Base-by-base conservation (phyloP, 345 rosid genomes). In the Ceriops zippeliana region DNA sequence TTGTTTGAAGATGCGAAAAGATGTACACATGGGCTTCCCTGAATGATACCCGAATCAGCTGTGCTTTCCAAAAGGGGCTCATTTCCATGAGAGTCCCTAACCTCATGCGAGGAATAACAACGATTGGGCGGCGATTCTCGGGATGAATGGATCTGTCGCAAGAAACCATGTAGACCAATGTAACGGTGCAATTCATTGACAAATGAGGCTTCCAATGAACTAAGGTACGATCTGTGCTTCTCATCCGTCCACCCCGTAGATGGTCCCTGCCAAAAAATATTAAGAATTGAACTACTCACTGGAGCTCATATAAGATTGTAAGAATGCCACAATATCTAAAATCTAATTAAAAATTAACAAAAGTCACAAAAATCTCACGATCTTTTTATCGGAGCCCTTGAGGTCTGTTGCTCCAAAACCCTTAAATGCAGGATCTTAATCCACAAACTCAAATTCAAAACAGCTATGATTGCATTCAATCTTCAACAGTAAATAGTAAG, bases 221-320 rank as follows among this genome's bases (percentile, higher is more conserved):
- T 73, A 58, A 91, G 83, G 75, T 87, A 91, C 6, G 70, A 61
- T 46, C 65, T 75, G 81, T 91, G 97, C 72, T 77, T 89, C 85
- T 89, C 91, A 78, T 89, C 76, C 30, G 96, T 91, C 97, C 96
- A 91, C 59, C 17, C 83, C 65, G 19, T 66, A 37, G 78, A 66
- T 47, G 73, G 75, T 34, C 81, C 87, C 89, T 87, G 86, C 77
- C 13, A 51, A 69, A 13, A 63, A 16, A 24, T 3, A 56, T 9
- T 56, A 11, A 56, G 17, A 24, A 42, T 42, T 56, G 2, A 56
- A 15, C 58, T 3, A 70, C 28, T 30, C 15, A 30, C 15, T 15
- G 13, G 21, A n/a, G 59, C 5, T 24, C 20, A 13, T 2, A 30
- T 19, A 9, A 58, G 31, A 66, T 34, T 6, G n/a, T 0, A 42